Base-by-base conservation (phyloP, 345 rosid species). In the Streptanthus diversifolius region DNA sequence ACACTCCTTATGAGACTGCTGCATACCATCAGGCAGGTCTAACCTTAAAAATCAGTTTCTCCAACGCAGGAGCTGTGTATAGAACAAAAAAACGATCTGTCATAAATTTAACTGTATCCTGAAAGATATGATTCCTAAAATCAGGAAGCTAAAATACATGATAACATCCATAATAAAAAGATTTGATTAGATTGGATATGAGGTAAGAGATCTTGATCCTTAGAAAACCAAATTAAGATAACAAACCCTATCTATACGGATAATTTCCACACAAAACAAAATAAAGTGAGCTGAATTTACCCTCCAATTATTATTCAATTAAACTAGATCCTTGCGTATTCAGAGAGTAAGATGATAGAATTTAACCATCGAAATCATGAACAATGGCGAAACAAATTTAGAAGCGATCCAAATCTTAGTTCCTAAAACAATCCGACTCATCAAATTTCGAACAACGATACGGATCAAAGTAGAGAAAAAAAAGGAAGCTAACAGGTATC, bases 1-100 rank as follows among this genome's bases (percentile, higher is more conserved):
- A 79, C 80, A 78, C 81, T 80, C 85, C 83, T 82, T 72, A 82
- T n/a, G 83, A 72, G 85, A 63, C 79, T 83, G 81, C 39, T 80
- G 93, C 90, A 88, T 85, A 92, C 74, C 99, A 92, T 92, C 89
- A 47, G 11, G 54, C 66, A 66, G 43, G 48, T 54, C 77, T 47
- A 60, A 66, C 72, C 82, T 19, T 75, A 74, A 60, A 54, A 60
- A 61, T 70, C 61, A 74, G 83, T 76, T 77, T 79, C 79, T 60
- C 73, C 75, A 76, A 63, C 63, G 71, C 44, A 45, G 61, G 35
- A 62, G 65, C 85, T 73, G 79, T 35, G 39, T n/a, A 58, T 0
- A 39, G 18, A 35, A 43, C 36, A 13, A 55, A n/a, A 19, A 36
- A 25, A 7, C 0, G 0, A 43, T 70, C 52, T 0, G 19, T 1